These are phyloP conservation scores for Phallus indusiatus DNA, from an alignment of 768 basidiomycete species.

Conservation along the genomic window DNA sequence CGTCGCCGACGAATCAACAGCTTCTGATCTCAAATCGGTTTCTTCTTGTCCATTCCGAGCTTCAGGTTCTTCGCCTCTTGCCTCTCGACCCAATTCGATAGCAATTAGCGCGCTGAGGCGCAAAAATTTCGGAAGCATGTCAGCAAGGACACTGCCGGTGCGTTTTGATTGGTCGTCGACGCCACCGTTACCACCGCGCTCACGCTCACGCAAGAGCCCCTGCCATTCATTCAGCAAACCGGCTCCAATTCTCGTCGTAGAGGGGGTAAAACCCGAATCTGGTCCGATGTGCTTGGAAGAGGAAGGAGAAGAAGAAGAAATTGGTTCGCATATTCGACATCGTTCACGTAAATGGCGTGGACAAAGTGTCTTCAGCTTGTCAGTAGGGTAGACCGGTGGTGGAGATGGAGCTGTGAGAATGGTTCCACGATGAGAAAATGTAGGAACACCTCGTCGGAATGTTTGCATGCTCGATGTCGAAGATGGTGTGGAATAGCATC, in stretches of 20 bases:
- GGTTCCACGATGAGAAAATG: neutral
- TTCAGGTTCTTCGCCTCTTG: slow-evolving; percentile 36
- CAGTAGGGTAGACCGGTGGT: neutral
- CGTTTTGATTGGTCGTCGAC: neutral
- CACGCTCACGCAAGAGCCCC: neutral
- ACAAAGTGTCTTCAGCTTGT: slow-evolving; percentile 6
- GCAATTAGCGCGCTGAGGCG: slow-evolving; percentile 72
- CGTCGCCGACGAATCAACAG: slow-evolving; percentile 1
- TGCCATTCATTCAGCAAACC: neutral
- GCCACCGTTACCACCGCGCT: neutral
- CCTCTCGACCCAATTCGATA: slow-evolving; percentile 66
- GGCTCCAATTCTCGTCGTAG: neutral
- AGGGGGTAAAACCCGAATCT: neutral
- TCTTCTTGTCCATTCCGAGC: slow-evolving; percentile 25
- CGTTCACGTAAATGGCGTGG: slow-evolving; percentile 1
- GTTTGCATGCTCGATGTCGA: neutral
- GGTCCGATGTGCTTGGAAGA: neutral
- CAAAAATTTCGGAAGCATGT: slow-evolving; percentile 44
- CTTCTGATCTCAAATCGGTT: slow-evolving; percentile 14
- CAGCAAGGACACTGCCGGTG: slow-evolving; percentile 10
- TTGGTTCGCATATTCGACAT: neutral
- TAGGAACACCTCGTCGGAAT: neutral
- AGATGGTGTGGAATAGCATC: neutral
- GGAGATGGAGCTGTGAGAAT: neutral
- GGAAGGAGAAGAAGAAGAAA: neutral